Evolutionary conservation across 169 alveolate genomes (phyloP), one percentile per base, ranked within the genome.

Genomic region (Eimeria sp.): DNA sequence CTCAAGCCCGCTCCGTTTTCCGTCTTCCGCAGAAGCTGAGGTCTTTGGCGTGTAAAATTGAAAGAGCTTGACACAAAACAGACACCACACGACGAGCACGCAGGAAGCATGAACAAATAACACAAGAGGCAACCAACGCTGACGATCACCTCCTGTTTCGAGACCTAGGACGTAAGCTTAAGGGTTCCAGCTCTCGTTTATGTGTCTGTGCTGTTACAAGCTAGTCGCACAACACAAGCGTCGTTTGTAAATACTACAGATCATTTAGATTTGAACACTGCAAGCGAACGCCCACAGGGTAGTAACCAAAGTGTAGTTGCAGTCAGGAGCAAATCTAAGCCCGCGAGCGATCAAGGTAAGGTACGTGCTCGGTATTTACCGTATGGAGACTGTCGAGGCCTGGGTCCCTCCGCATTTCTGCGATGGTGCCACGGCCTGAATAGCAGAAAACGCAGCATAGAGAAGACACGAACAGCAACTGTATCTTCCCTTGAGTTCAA

Each of bases 21-120:
- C 78, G 14, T 43, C 88, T 30, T 30, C 75, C 6, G 73, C 16
- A n/a, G 95, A 20, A 0, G n/a, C 34, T 22, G 95, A 75, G 10
- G 89, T n/a, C 95, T 73, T 89, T 5, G 95, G 95, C 54, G 87
- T 89, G 63, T 89, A 78, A 51, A 89, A 89, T n/a, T 89, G 95
- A 72, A 89, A 89, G 5, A 89, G 61, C 95, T 89, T 67, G 25
- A 22, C 57, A 88, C n/a, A 88, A 45, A 47, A 67, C n/a, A 45
- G 11, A n/a, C 25, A 7, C 4, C 14, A 25, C n/a, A 43, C 1
- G n/a, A 10, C 25, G 6, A 63, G 13, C 13, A 16, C 13, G 13
- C 13, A 16, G 22, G 9, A 27, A 16, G 4, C 22, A 65, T 25
- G 22, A 16, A 25, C 27, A 2, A 16, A 2, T 25, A 65, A 9